Conservation (phyloP, 306 rosid species). For the Sicyos edulis region DNA sequence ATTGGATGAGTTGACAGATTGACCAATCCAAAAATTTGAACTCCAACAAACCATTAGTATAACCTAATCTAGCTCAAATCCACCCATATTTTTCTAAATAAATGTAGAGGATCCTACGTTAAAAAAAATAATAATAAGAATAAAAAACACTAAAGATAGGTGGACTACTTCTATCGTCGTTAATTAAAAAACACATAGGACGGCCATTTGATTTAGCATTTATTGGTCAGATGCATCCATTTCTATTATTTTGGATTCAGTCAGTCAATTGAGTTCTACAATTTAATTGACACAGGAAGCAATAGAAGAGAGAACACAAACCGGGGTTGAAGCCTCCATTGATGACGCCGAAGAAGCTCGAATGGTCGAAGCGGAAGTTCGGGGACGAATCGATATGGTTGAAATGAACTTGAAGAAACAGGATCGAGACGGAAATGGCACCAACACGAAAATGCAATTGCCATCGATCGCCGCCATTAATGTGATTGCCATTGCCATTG, state of each 20-base stretch:
- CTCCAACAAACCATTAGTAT: not conserved
- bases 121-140: too few species aligned
- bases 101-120: too few species aligned
- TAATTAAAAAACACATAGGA: not conserved
- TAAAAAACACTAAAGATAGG: too few species aligned
- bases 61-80: too few species aligned
- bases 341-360: slow-evolving; percentile 43
- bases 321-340: slow-evolving; percentile 29
- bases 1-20: too few species aligned
- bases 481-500: too few species aligned
- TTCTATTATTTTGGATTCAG: not conserved
- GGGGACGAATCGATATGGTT: slow-evolving; percentile 26
- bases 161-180: too few species aligned
- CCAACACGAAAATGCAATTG: not conserved
- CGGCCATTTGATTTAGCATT: not conserved
- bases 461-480: slow-evolving; percentile 1
- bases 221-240: not conserved
- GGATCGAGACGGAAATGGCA: not conserved
- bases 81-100: not conserved
- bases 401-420: slow-evolving; percentile 23
- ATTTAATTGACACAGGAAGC: not conserved
- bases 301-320: slow-evolving; percentile 3
- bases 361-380: slow-evolving; percentile 24
- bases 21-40: too few species aligned
- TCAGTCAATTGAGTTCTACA: not conserved